A percentile compares a stretch with the other conserved stretches of the same genome.
phyloP scores from a whole-genome alignment of 2,329 filamentous ascomycete species.

The Didymella arachidicola region DNA sequence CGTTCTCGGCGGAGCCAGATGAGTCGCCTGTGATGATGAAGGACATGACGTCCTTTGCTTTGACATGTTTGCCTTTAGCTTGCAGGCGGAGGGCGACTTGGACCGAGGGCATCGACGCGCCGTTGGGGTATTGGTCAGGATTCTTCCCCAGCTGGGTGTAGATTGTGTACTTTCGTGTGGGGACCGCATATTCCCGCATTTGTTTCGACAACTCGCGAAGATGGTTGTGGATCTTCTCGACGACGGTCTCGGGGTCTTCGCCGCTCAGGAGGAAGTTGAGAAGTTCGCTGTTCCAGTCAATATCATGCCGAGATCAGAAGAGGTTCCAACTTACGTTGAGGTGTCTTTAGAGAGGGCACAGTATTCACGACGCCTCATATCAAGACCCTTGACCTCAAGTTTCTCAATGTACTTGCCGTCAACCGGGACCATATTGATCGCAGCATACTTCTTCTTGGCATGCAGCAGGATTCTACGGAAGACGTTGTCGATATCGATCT shows the following conservation, averaged over 20 bases:
- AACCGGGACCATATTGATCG: slow-evolving; percentile 88
- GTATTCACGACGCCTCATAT: slow-evolving; percentile 98
- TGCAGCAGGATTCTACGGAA: slow-evolving; percentile 93
- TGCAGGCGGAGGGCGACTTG: slow-evolving; percentile 92
- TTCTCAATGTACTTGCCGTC: slow-evolving; percentile 92
- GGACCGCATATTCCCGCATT: slow-evolving; percentile 82
- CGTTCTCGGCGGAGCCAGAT: slow-evolving; percentile 69
- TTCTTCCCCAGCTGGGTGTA: slow-evolving; percentile 96
- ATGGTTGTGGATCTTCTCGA: slow-evolving; percentile 92
- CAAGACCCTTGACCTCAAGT: slow-evolving; percentile 96
- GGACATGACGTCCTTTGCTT: slow-evolving; percentile 93
- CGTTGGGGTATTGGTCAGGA: slow-evolving; percentile 92
- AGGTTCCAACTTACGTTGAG: slow-evolving; percentile 63
- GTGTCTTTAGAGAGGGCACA: slow-evolving; percentile 95
- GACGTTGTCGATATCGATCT: slow-evolving; percentile 98
- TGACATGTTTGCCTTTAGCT: slow-evolving; percentile 83
- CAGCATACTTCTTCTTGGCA: slow-evolving; percentile 99
- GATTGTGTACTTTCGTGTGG: slow-evolving; percentile 90
- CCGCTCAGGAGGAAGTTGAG: slow-evolving; percentile 95
- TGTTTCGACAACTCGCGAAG: slow-evolving; percentile 81
- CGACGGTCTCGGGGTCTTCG: slow-evolving; percentile 85
- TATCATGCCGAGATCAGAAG: neutral
- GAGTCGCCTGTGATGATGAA: slow-evolving; percentile 85
- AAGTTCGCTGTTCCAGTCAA: slow-evolving; percentile 64
- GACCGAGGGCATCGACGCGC: slow-evolving; percentile 93